Percentiles rank a stretch among this genome's conserved stretches.
phyloP scores from a whole-genome alignment of 257 asterid genomes.

The Plectranthus barbatus region DNA sequence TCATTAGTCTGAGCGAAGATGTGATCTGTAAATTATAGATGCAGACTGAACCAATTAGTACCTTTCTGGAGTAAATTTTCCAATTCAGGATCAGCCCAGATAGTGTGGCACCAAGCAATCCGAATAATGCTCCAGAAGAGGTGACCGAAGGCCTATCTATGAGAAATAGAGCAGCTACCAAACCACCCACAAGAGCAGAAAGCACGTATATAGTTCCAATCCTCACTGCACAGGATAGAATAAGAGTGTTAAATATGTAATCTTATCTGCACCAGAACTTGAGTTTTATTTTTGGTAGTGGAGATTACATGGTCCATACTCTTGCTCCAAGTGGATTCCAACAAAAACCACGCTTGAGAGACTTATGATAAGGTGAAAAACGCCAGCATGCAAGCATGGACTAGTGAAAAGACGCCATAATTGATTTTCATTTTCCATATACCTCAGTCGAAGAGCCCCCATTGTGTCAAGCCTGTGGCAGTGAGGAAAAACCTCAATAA shows the following conservation, averaged over 20 bases:
- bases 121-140: constrained; percentile 74
- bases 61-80: constrained; percentile 70
- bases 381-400: constrained; percentile 75
- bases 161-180: constrained; percentile 61
- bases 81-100: constrained; percentile 65
- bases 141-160: constrained; percentile 75
- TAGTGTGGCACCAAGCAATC: constrained; percentile 73
- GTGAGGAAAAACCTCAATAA: background rate
- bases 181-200: constrained; percentile 64
- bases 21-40: constrained; percentile 1
- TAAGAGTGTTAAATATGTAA: background rate
- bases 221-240: constrained; percentile 44
- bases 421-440: constrained; percentile 41
- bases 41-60: constrained; percentile 3
- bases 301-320: constrained; percentile 67
- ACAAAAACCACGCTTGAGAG: constrained; percentile 57
- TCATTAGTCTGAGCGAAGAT: background rate
- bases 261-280: background rate
- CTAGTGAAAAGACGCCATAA: constrained; percentile 75
- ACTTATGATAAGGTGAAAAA: constrained; percentile 65
- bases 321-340: constrained; percentile 87
- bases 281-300: background rate
- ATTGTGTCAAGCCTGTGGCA: constrained; percentile 48
- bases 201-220: constrained; percentile 55
- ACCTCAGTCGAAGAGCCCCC: constrained; percentile 68